Conservation (phyloP, 192 early-diverging fungal genomes). For the Linnemannia schmuckeri region DNA sequence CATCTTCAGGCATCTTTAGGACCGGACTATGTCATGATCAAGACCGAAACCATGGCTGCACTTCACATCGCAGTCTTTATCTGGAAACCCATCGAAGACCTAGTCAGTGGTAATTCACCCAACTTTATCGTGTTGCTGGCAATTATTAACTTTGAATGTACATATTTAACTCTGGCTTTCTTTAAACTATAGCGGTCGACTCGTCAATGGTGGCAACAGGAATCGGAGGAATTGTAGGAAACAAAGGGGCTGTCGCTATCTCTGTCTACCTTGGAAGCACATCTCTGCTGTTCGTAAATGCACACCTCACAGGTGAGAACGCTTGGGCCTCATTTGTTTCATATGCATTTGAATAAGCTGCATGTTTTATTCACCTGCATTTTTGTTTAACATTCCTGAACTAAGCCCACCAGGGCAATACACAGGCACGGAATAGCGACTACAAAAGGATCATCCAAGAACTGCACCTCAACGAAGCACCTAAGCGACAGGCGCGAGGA, state of each 20-base stretch:
- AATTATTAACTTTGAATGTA: neutral
- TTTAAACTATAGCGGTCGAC: slow-evolving; percentile 35
- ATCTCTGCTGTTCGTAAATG: slow-evolving; percentile 64
- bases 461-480: slow-evolving; percentile 59
- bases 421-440: slow-evolving; percentile 47
- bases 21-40: slow-evolving; percentile 58
- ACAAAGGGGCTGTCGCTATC: slow-evolving; percentile 66
- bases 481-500: slow-evolving; percentile 29
- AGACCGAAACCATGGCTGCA: slow-evolving; percentile 66
- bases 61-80: slow-evolving; percentile 65
- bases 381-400: neutral
- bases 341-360: neutral
- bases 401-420: slow-evolving; percentile 61
- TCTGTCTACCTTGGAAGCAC: slow-evolving; percentile 62
- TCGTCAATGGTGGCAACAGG: slow-evolving; percentile 57
- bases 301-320: slow-evolving; percentile 60
- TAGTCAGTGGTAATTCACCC: slow-evolving; percentile 40
- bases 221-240: slow-evolving; percentile 58
- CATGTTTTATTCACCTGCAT: neutral
- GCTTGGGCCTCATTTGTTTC: neutral
- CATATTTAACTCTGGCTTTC: neutral
- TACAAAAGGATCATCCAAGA: slow-evolving; percentile 63
- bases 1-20: slow-evolving; percentile 53
- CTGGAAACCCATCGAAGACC: slow-evolving; percentile 56
- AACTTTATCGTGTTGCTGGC: neutral